These are phyloP conservation scores for Epichloe aotearoae DNA, from an alignment of 2,329 filamentous ascomycete species.

Conservation along the genomic window DNA sequence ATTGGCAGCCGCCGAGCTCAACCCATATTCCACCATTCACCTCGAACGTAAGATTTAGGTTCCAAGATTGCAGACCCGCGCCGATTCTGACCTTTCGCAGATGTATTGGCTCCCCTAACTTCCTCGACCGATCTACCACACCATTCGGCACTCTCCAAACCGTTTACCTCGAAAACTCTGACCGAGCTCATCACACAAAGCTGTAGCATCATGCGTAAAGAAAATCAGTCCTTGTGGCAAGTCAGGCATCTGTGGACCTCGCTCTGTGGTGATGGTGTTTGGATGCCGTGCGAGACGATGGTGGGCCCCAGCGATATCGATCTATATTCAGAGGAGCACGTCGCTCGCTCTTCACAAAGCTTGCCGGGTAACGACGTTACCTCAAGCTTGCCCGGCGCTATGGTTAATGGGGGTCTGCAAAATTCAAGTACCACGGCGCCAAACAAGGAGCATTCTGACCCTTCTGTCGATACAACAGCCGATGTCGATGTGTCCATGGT, in stretches of 20 bases:
- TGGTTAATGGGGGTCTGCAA: conserved; percentile 13
- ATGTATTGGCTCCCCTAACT: conserved; percentile 59
- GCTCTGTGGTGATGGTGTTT: conserved; percentile 61
- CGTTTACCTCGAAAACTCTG: conserved; percentile 62
- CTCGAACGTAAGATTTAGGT: conserved; percentile 46
- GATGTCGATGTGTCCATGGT: conserved; percentile 13
- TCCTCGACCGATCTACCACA: conserved; percentile 59
- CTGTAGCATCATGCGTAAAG: conserved; percentile 58
- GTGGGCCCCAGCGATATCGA: conserved; percentile 41
- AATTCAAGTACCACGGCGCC: not conserved
- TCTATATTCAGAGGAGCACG: conserved; percentile 37
- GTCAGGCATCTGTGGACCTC: conserved; percentile 62
- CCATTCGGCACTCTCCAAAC: conserved; percentile 61
- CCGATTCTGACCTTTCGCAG: conserved; percentile 29
- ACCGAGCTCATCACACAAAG: conserved; percentile 58
- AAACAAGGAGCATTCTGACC: not conserved
- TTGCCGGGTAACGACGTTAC: conserved; percentile 12
- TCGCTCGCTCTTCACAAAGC: conserved; percentile 23
- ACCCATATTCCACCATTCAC: conserved; percentile 60
- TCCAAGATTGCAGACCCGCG: not conserved
- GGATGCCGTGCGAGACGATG: conserved; percentile 48
- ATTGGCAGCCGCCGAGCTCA: conserved; percentile 50
- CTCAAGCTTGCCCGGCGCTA: conserved; percentile 3
- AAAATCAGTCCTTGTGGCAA: conserved; percentile 58
- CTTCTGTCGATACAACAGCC: not conserved